phyloP scores from a whole-genome alignment of 331 rosid species.

The Spiraea crenata region DNA sequence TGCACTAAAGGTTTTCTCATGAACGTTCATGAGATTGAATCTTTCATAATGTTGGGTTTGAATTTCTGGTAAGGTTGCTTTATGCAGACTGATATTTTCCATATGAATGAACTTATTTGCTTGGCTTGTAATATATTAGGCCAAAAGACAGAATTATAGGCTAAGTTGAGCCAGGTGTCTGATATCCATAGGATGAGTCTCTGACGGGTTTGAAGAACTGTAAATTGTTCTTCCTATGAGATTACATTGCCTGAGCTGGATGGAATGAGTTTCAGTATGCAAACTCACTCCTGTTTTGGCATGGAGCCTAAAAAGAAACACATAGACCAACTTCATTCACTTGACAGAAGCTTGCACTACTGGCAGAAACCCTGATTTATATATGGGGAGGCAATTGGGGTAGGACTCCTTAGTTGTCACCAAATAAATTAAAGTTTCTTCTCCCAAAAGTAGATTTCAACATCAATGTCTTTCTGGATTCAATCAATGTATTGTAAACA shows the following conservation, averaged over 20 bases:
- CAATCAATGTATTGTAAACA: no score
- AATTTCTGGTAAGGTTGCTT: not conserved
- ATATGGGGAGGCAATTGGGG: no score
- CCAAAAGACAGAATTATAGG: not conserved
- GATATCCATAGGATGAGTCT: slow-evolving; percentile 38
- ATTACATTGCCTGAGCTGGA: slow-evolving; percentile 23
- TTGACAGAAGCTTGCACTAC: slow-evolving; percentile 20
- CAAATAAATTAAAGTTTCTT: no score
- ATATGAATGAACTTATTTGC: no score
- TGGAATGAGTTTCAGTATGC: slow-evolving; percentile 37
- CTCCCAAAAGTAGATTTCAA: no score
- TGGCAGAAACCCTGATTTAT: no score
- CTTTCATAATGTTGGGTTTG: slow-evolving; percentile 1
- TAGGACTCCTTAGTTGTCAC: no score
- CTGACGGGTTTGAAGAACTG: slow-evolving; percentile 1
- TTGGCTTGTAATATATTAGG: not conserved
- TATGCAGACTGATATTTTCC: no score
- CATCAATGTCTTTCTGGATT: no score
- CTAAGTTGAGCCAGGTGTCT: slow-evolving; percentile 24
- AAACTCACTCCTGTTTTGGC: slow-evolving; percentile 32
- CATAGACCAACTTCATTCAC: slow-evolving; percentile 35
- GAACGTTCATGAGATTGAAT: not conserved
- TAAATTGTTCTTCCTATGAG: slow-evolving; percentile 23
- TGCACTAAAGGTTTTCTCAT: not conserved
- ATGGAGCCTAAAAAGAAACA: slow-evolving; percentile 13